A percentile compares a stretch with the other conserved stretches of the same genome.
Evolutionary conservation across 345 rosid genomes (phyloP).

Genomic region (Arabidopsis arenosa): DNA sequence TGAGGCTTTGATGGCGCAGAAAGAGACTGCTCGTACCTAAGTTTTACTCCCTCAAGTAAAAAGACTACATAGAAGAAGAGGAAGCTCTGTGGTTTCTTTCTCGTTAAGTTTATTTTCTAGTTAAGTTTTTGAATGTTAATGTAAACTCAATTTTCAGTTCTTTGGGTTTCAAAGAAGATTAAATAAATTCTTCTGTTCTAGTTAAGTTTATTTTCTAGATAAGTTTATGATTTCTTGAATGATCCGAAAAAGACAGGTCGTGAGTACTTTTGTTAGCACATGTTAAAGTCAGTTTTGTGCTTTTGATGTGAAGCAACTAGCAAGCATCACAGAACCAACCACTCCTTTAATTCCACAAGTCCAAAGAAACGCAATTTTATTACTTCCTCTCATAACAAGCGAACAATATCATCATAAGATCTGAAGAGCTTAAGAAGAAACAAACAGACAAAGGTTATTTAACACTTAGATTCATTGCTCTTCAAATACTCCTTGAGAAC

Average conservation of each 20-base stretch:
- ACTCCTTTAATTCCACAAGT: not conserved
- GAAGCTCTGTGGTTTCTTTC: not conserved
- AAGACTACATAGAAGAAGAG: not conserved
- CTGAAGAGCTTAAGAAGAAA: not conserved
- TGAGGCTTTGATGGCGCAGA: constrained; percentile 37
- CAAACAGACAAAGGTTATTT: constrained; percentile 7
- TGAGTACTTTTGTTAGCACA: not conserved
- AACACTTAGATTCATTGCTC: constrained; percentile 36
- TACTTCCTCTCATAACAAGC: not conserved
- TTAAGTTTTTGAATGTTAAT: not conserved
- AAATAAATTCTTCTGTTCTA: too few relatives aligned
- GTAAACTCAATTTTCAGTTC: not conserved
- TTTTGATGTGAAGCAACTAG: not conserved
- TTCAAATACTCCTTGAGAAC: constrained; percentile 54
- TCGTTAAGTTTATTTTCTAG: not conserved
- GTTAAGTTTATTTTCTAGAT: not conserved
- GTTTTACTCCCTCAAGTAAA: constrained; percentile 36
- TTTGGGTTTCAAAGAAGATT: not conserved
- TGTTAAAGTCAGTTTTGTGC: not conserved
- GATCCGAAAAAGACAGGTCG: not conserved
- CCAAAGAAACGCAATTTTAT: not conserved
- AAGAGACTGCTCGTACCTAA: constrained; percentile 50
- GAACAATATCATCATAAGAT: not conserved
- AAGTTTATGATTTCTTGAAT: too few relatives aligned
- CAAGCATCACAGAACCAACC: not conserved